phyloP scores from a whole-genome alignment of 495 filamentous ascomycete genomes.

The Lasiosphaeriaceae sp. region DNA sequence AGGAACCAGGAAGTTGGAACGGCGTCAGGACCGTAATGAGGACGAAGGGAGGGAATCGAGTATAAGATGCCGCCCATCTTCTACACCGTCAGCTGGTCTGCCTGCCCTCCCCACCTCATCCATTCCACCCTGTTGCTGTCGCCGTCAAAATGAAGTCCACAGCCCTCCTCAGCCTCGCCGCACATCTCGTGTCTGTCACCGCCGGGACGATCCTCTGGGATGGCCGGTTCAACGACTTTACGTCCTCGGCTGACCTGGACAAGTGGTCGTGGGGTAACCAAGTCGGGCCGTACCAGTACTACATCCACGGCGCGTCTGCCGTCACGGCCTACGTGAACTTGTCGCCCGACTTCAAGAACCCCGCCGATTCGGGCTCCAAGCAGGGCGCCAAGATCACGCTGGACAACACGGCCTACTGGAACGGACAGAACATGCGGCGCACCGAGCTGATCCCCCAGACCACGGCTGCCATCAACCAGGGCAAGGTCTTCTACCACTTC shows the following conservation, averaged over 20 bases:
- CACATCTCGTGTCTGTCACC: conserved; percentile 21
- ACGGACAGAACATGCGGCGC: conserved; percentile 54
- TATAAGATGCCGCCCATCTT: background rate
- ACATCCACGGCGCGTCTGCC: conserved; percentile 59
- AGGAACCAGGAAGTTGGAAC: background rate
- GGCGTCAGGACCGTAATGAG: background rate
- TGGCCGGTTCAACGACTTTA: conserved; percentile 57
- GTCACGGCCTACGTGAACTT: conserved; percentile 59
- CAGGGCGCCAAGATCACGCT: conserved; percentile 69
- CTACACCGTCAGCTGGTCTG: background rate
- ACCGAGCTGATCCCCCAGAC: conserved; percentile 68
- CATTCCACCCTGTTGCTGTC: background rate
- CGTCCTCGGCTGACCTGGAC: conserved; percentile 47
- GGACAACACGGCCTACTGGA: conserved; percentile 58
- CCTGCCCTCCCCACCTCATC: background rate
- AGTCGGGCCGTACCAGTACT: conserved; percentile 67
- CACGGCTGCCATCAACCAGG: conserved; percentile 54
- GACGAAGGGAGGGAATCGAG: background rate
- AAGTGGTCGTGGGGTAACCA: conserved; percentile 65
- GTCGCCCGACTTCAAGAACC: conserved; percentile 57
- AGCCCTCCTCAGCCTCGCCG: conserved; percentile 19
- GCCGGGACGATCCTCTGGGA: conserved; percentile 54
- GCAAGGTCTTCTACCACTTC: conserved; percentile 69
- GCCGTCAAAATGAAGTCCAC: conserved; percentile 25
- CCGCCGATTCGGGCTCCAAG: conserved; percentile 55